Percentiles rank a stretch among this genome's conserved stretches.
phyloP scores from a whole-genome alignment of 345 rosid species.

The Hirschfeldia incana region DNA sequence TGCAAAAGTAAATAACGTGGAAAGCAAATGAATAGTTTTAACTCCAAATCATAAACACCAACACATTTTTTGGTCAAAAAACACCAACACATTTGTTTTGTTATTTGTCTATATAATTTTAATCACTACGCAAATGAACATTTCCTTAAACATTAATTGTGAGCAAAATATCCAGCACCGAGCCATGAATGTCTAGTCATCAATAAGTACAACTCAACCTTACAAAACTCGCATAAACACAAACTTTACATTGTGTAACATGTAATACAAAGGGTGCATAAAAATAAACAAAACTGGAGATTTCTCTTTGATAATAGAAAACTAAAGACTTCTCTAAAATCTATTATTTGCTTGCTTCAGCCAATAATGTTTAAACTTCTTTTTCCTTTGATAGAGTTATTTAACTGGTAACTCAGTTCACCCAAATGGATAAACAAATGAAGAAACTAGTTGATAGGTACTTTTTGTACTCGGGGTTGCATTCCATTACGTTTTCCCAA shows the following conservation, averaged over 20 bases:
- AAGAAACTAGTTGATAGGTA: neutral
- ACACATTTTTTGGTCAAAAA: neutral
- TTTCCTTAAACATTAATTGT: neutral
- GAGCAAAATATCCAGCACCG: neutral
- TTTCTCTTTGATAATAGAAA: too few relatives aligned
- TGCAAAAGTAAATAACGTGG: neutral
- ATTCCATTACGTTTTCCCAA: constrained; percentile 14
- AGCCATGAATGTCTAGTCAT: neutral
- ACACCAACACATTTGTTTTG: neutral
- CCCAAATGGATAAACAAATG: constrained; percentile 1
- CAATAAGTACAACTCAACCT: neutral
- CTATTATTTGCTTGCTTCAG: neutral
- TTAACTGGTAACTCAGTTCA: neutral
- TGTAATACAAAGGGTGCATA: neutral
- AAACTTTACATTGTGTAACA: neutral
- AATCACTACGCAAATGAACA: neutral
- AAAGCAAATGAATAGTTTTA: constrained; percentile 8
- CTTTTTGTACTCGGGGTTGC: constrained; percentile 5
- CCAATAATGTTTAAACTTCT: neutral
- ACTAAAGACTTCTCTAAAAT: neutral
- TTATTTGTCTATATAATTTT: neutral
- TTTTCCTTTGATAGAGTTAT: neutral
- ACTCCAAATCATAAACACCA: neutral
- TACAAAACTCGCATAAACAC: neutral
- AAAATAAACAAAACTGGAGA: neutral